Percentiles rank a stretch among this genome's conserved stretches.
phyloP scores from a whole-genome alignment of 106 monocot genomes.

The Dactylorhiza incarnata region DNA sequence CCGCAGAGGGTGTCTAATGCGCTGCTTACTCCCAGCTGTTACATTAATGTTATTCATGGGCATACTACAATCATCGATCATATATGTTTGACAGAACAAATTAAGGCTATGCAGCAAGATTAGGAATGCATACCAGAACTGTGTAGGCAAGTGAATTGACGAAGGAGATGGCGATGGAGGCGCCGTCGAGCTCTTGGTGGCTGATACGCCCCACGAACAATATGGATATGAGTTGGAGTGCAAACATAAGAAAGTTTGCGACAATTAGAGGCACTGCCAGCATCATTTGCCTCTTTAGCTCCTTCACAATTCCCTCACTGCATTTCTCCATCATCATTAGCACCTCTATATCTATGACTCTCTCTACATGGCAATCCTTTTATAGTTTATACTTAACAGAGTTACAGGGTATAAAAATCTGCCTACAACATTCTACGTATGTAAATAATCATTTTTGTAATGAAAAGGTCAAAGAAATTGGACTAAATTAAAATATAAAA shows the following conservation, averaged over 20 bases:
- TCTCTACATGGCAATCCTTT: not conserved
- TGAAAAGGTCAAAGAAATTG: no score
- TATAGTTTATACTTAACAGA: no score
- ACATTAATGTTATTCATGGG: not conserved
- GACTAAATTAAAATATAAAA: no score
- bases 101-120: no score
- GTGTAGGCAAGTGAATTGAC: slow-evolving; percentile 3
- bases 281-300: not conserved
- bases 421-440: no score
- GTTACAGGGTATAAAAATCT: no score
- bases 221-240: slow-evolving; percentile 1
- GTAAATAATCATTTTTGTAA: no score
- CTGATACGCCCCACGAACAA: not conserved
- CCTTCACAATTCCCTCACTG: not conserved
- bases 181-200: not conserved
- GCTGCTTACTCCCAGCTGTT: slow-evolving; percentile 59
- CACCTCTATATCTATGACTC: not conserved
- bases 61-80: no score
- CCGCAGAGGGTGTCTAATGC: slow-evolving; percentile 84
- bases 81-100: no score
- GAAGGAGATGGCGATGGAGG: slow-evolving; percentile 1
- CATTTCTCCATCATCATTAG: not conserved
- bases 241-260: slow-evolving; percentile 6
- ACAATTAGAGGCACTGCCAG: not conserved
- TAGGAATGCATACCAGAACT: not conserved